Base-by-base conservation (phyloP, 2,329 filamentous ascomycete species). In the Beauveria asiatica region DNA sequence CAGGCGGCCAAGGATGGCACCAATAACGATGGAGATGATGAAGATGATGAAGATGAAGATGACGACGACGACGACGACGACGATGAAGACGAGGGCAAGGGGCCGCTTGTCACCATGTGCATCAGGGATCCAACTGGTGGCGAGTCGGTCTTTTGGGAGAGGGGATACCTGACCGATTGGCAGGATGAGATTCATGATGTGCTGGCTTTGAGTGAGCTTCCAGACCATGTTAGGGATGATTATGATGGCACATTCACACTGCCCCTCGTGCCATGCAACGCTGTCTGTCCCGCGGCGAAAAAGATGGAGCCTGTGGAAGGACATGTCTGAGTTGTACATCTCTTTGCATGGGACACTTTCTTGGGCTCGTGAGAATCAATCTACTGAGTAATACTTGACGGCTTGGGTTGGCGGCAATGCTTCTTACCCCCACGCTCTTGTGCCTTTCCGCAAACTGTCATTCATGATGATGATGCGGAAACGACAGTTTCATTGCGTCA, bases 121-220 rank as follows among this genome's bases (percentile, higher is more conserved):
- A 42, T 60, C 19, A 17, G 37, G 42, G 62, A 65, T 49, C 48
- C 50, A 13, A 5, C 19, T 1, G 42, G 64, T 42, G 44, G n/a
- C 30, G 9, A 45, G 25, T 39, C 59, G 23, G 53, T 63, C 46
- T 54, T 49, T n/a, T 30, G 50, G 39, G 61, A 64, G 58, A 60
- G 54, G 57, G 65, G 59, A 42, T 57, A 64, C 57, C 62, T 65
- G 58, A 50, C 57, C 6, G 55, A 61, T 39, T 66, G 61, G 61
- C 63, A 64, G 64, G 30, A 48, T 1, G 64, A 66, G 50, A 57
- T 66, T 11, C 37, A 55, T 17, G 25, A 62, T 10, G 58, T 48
- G 10, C 16, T 67, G 3, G 11, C 25, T 3, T 1, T 52, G 1
- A 17, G 7, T 8, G 57, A 61, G 53, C 23, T 60, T 51, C 63